Percentiles rank a stretch among this genome's conserved stretches.
phyloP scores from a whole-genome alignment of 306 rosid genomes.

The Citrullus colocynthis region DNA sequence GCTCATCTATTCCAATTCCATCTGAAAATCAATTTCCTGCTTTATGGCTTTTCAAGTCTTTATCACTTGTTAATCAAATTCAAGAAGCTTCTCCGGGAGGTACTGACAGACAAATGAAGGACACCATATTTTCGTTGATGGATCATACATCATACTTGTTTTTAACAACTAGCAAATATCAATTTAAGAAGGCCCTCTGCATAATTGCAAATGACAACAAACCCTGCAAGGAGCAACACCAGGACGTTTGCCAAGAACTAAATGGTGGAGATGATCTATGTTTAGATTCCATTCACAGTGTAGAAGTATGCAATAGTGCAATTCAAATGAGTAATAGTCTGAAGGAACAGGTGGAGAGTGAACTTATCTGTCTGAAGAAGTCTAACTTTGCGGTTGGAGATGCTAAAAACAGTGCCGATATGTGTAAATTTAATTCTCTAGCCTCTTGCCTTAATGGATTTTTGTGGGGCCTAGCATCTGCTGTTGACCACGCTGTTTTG shows the following conservation, averaged over 20 bases:
- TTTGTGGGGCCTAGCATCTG: slow-evolving; percentile 57
- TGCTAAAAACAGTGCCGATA: slow-evolving; percentile 15
- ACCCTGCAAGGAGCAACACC: slow-evolving; percentile 27
- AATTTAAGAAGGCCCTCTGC: slow-evolving; percentile 22
- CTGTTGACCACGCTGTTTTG: slow-evolving; percentile 22
- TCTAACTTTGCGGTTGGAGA: slow-evolving; percentile 21
- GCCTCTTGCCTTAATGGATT: slow-evolving; percentile 60
- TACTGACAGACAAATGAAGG: slow-evolving; percentile 21
- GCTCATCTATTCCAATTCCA: slow-evolving; percentile 22
- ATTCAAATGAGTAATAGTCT: slow-evolving; percentile 34
- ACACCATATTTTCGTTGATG: slow-evolving; percentile 49
- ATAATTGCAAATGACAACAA: slow-evolving; percentile 23
- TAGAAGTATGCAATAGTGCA: slow-evolving; percentile 38
- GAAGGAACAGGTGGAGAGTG: slow-evolving; percentile 41
- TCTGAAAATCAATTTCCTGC: slow-evolving; percentile 37
- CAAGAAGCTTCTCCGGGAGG: slow-evolving; percentile 31
- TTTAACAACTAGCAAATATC: slow-evolving; percentile 47
- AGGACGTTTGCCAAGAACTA: slow-evolving; percentile 22
- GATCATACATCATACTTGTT: slow-evolving; percentile 60
- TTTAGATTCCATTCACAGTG: slow-evolving; percentile 23
- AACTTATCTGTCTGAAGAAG: slow-evolving; percentile 29
- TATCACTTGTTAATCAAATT: slow-evolving; percentile 35
- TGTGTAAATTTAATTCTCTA: slow-evolving; percentile 44
- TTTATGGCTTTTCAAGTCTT: slow-evolving; percentile 68
- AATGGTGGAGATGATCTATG: slow-evolving; percentile 21